Percentiles rank a stretch among this genome's conserved stretches.
phyloP scores from a whole-genome alignment of 2,329 filamentous ascomycete species.

The Colletotrichum paranaense region DNA sequence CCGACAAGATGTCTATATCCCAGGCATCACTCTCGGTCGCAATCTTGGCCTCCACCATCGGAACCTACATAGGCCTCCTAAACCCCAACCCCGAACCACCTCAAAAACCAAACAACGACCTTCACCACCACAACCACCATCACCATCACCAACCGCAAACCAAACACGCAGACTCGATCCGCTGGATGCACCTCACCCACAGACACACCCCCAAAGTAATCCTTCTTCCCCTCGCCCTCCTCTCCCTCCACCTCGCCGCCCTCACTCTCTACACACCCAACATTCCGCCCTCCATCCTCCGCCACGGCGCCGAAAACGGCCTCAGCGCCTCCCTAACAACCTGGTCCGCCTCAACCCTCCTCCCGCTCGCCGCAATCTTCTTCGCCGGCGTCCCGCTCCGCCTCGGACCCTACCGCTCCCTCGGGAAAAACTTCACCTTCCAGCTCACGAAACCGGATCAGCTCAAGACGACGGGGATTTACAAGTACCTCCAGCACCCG shows the following conservation, averaged over 20 bases:
- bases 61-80: conserved; percentile 44
- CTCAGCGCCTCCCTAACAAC: conserved; percentile 47
- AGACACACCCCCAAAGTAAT: conserved; percentile 37
- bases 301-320: conserved; percentile 44
- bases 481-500: conserved; percentile 62
- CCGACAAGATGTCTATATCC: neutral
- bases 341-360: conserved; percentile 48
- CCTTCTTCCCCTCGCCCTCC: conserved; percentile 40
- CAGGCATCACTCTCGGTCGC: conserved; percentile 1
- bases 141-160: neutral
- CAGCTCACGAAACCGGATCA: conserved; percentile 57
- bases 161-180: conserved; percentile 33
- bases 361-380: conserved; percentile 47
- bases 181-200: conserved; percentile 42
- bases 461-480: conserved; percentile 59
- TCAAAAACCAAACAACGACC: conserved; percentile 36
- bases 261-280: conserved; percentile 38
- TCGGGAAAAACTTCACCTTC: conserved; percentile 66
- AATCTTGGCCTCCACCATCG: conserved; percentile 42
- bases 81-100: conserved; percentile 44
- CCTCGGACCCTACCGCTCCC: conserved; percentile 51
- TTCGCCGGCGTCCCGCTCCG: conserved; percentile 43
- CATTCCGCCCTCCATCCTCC: conserved; percentile 38
- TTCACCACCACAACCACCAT: neutral
- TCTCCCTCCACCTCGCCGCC: conserved; percentile 38